Evolutionary conservation across 2,329 filamentous ascomycete species (phyloP).

Genomic region (Lachnellula arida): DNA sequence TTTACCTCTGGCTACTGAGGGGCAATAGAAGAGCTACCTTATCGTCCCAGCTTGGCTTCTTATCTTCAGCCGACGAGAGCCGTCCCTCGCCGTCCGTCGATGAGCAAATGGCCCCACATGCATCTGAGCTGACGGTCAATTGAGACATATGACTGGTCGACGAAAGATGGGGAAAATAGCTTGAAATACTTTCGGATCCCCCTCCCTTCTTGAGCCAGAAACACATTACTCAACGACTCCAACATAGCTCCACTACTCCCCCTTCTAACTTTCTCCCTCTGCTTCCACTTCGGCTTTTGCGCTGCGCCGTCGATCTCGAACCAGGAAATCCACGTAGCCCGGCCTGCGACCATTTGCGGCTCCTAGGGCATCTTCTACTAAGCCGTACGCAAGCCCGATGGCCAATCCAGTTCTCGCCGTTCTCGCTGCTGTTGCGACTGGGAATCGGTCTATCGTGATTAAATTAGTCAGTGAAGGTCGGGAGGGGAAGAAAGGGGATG

Average conservation of each 20-base stretch:
- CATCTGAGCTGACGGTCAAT: background rate
- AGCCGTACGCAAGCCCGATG: conserved; percentile 74
- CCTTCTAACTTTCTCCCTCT: background rate
- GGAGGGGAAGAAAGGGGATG: background rate
- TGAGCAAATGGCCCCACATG: conserved; percentile 1
- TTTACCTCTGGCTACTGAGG: conserved; percentile 7
- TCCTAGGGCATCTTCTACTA: conserved; percentile 71
- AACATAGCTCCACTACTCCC: too few relatives aligned
- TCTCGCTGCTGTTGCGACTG: conserved; percentile 67
- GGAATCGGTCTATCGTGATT: conserved; percentile 62
- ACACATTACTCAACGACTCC: too few relatives aligned
- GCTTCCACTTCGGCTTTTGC: background rate
- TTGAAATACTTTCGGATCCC: background rate
- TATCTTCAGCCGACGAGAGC: conserved; percentile 18
- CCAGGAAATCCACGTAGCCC: conserved; percentile 67
- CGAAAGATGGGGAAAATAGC: background rate
- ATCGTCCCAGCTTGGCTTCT: background rate
- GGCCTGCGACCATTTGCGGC: conserved; percentile 66
- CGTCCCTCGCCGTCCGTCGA: background rate
- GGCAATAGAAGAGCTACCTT: conserved; percentile 1
- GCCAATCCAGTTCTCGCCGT: conserved; percentile 77
- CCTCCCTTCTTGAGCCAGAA: too few relatives aligned
- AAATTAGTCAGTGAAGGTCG: background rate
- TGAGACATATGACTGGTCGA: background rate
- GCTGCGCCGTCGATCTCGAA: conserved; percentile 36